phyloP scores from a whole-genome alignment of 352 stramenopile species.

The Phytopythium aichiense region DNA sequence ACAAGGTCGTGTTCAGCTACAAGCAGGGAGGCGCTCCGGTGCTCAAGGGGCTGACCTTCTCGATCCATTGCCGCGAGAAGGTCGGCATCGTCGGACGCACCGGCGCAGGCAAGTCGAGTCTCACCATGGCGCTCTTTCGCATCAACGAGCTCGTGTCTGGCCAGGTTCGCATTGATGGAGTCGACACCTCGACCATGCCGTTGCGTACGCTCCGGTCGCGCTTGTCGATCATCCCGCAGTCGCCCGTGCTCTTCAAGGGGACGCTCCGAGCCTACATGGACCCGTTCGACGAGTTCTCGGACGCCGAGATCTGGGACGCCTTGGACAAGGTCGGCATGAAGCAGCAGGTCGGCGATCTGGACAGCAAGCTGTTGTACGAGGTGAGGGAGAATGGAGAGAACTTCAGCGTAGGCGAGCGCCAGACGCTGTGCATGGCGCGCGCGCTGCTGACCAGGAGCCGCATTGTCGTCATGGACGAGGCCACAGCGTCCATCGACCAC shows the following conservation, averaged over 20 bases:
- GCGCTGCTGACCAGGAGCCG: constrained; percentile 80
- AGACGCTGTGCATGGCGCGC: constrained; percentile 90
- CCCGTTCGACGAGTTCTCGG: constrained; percentile 70
- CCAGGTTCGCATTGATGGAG: constrained; percentile 30
- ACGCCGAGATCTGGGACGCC: constrained; percentile 49
- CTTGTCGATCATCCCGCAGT: constrained; percentile 58
- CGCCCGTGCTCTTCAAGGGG: constrained; percentile 90
- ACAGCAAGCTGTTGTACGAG: constrained; percentile 9
- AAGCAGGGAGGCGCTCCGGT: constrained; percentile 37
- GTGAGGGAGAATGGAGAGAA: constrained; percentile 47
- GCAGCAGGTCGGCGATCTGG: constrained; percentile 10
- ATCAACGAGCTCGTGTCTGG: constrained; percentile 68
- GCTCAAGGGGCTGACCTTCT: constrained; percentile 53
- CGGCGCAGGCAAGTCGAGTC: constrained; percentile 76
- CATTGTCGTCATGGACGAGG: constrained; percentile 95
- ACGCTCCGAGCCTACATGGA: constrained; percentile 86
- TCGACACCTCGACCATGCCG: constrained; percentile 30
- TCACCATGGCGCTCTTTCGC: constrained; percentile 88
- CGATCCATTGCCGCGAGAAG: constrained; percentile 48
- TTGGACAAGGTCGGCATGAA: constrained; percentile 62
- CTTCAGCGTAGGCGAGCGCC: constrained; percentile 74
- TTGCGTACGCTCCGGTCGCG: constrained; percentile 20
- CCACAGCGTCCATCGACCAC: constrained; percentile 69
- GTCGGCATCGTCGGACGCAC: constrained; percentile 88
- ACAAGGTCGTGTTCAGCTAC: constrained; percentile 79